Evolutionary conservation across 305 asterid species (phyloP), one percentile per base, ranked within the genome.

Genomic region (Fraxinus sp.): DNA sequence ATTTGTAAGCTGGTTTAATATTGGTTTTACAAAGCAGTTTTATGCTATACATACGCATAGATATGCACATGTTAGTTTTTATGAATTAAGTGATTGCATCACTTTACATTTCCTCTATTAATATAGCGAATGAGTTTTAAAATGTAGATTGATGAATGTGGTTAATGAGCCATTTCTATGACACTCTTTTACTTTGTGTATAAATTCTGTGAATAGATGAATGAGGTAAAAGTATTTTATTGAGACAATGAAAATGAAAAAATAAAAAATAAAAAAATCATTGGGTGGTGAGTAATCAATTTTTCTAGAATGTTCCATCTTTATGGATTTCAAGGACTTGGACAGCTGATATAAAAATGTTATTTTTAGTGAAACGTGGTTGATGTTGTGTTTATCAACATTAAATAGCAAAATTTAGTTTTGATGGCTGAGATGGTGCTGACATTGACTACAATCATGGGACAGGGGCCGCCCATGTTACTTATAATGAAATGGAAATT

Each of bases 1-100:
- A 79, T 36, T 73, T 14, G 41, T 81, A 24, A 35, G 74, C 59
- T 66, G 68, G 37, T 33, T 32, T 4, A 28, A 28, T 26, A 26
- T 68, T 68, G 13, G 36, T 68, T 68, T 26, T 68, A 28, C 36
- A 28, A 68, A 30, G 22, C 24, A 32, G 44, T 22, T 72, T 33
- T 33, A n/a, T 71, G 76, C 44, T 13, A 71, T 30, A 16, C 75
- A n/a, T 35, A 16, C 46, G 14, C 28, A 32, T 72, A 1, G 26
- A 72, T 72, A 14, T 72, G 76, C 77, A 72, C 26, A 72, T 7
- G 46, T 16, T 72, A 9, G 28, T 32, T 33, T 33, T 7, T n/a
- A 72, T 79, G 72, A 73, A 73, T 72, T n/a, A 57, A 20, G 68
- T 79, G 64, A 22, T 46, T 49, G 78, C 37, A 49, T 37, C 77